phyloP scores from a whole-genome alignment of 768 basidiomycete species.

The Tephrocybe sp. region DNA sequence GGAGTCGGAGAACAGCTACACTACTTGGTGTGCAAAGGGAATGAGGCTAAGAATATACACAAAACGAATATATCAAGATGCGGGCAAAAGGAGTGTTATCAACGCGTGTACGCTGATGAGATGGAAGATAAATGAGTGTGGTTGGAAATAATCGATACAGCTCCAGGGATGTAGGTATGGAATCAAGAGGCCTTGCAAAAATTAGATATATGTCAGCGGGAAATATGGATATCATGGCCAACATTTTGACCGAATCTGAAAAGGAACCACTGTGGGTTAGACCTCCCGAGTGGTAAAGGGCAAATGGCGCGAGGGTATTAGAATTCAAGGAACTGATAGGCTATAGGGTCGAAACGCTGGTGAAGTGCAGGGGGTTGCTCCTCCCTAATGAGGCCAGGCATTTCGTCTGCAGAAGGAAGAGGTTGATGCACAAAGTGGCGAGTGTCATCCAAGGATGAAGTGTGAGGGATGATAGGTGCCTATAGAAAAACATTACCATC shows the following conservation, averaged over 20 bases:
- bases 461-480: constrained; percentile 87
- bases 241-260: not conserved
- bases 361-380: constrained; percentile 57
- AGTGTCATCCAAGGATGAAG: constrained; percentile 77
- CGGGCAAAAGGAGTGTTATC: constrained; percentile 4
- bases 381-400: constrained; percentile 71
- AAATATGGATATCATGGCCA: constrained; percentile 3
- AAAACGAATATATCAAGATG: constrained; percentile 13
- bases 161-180: constrained; percentile 1
- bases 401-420: constrained; percentile 71
- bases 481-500: constrained; percentile 26
- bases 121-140: not conserved
- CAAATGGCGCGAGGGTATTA: constrained; percentile 32
- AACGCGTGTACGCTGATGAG: not conserved
- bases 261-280: not conserved
- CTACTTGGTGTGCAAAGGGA: constrained; percentile 10
- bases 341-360: constrained; percentile 63
- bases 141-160: constrained; percentile 11
- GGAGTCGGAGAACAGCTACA: constrained; percentile 8
- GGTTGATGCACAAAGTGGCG: constrained; percentile 83
- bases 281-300: not conserved
- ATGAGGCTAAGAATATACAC: constrained; percentile 16
- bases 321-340: constrained; percentile 77
- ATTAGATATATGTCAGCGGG: not conserved
- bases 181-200: not conserved